Evolutionary conservation across 1,139 yeast species (phyloP), one percentile per base, ranked within the genome.

Genomic region (Lodderomyces margitis): DNA sequence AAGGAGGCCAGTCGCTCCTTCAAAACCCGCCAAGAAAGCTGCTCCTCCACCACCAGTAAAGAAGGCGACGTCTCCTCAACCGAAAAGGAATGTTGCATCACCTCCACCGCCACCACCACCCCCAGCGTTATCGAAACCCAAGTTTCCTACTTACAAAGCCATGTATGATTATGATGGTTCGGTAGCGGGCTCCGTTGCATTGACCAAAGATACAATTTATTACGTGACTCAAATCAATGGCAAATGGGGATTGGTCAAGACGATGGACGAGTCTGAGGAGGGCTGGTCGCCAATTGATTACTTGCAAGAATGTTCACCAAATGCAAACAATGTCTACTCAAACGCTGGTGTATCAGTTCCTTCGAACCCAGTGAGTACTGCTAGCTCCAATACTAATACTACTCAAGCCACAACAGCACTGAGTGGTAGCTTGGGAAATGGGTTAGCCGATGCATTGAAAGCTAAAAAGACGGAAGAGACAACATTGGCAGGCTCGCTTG

Each of bases 201-300:
- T 92, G 39, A 64, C 73, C 14, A 84, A 83, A 54, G 96, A 86
- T 48, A 86, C 87, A 38, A 66, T 87, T 36, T 81, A 91, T 33
- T 80, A 82, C 47, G 70, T 83, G 6, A 77, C 82, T 48, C 87
- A 82, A 48, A 77, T 80, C 27, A 87, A 87, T 55, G 98, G 96
- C 3, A 66, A 68, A 48, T 91, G 98, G 98, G 91, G 95, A 50
- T 70, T 92, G 47, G 97, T 89, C 5, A 87, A 85, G 59, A 72
- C 80, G 16, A 62, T 83, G 47, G 91, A 86, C 54, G 92, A 86
- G 37, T 59, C 83, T 2, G 78, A 70, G 43, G 95, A 91, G 62
- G 99, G 98, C 3, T 94, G 98, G 98, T 92, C 95, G 9, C 99
- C 99, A 10, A 84, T 94, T 24, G 87, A 94, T 16, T 94, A 91